Evolutionary conservation across 2,329 filamentous ascomycete species (phyloP), one percentile per base, ranked within the genome.

Genomic region (Chaetomium globosum): DNA sequence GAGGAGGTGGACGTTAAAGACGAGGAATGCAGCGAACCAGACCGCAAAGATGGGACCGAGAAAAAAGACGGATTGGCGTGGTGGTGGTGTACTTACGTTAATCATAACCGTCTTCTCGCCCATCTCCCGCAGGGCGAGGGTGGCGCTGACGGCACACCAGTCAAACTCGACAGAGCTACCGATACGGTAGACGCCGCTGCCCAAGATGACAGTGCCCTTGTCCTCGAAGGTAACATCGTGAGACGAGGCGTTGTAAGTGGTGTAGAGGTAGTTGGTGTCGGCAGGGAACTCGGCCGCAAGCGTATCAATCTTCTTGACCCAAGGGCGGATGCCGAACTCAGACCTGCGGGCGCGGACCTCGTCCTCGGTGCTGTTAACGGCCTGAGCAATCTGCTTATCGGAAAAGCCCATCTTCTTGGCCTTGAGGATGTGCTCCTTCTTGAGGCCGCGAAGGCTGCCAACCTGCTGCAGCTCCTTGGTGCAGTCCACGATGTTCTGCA

Each of bases 21-120:
- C 5, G 36, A 39, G 3, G 36, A 16, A 39, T 39, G 36, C 6
- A 5, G 36, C 36, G 12, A 39, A 19, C 31, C 31, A 33, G 36
- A 13, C 36, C 36, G 19, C 12, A 13, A 39, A 16, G 16, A 39
- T 1, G 36, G 36, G 36, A 39, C 12, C 13, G 36, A 39, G 36
- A 39, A 12, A 31, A 52, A 52, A 52, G 49, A 10, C 16, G 21
- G 46, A 23, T 48, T 48, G 46, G 46, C 46, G n/a, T 48, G 46
- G 8, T 48, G 46, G 19, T 8, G 39, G 46, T 63, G 51, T 63
- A 79, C 82, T 83, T 79, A 85, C 83, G 74, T 98, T 98, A 74
- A 99, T 95, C 92, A 98, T 96, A 65, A 97, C 88, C 33, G 95
- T 98, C 88, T 97, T 97, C 83, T 97, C 90, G 71, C 93, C 93